A percentile compares a stretch with the other conserved stretches of the same genome.
Conservation (phyloP, 169 alveolate genomes). For the Cystoisospora suis region DNA sequence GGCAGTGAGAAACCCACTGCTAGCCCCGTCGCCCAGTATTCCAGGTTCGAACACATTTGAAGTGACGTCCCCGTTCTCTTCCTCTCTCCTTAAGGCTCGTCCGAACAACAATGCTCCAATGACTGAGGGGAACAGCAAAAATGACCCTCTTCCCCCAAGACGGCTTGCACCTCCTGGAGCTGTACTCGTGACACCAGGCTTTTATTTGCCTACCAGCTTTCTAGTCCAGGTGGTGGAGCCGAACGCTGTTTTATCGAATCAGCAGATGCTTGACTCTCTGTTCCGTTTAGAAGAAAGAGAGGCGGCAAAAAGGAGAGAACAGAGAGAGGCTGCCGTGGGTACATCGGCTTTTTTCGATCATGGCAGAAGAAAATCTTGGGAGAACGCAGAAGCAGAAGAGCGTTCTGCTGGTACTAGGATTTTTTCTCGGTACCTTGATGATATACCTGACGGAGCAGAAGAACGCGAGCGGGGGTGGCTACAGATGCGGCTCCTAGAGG, state of each 20-base stretch:
- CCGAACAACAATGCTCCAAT: no score
- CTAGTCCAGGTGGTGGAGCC: slow-evolving; percentile 39
- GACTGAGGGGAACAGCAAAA: no score
- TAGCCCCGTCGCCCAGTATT: neutral
- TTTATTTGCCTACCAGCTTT: neutral
- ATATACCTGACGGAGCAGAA: no score
- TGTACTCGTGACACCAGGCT: slow-evolving; percentile 26
- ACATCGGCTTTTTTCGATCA: neutral
- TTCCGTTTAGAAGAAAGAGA: slow-evolving; percentile 11
- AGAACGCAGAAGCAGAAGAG: neutral
- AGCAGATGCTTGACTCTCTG: slow-evolving; percentile 33
- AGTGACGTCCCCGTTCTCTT: neutral
- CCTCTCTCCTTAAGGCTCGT: no score
- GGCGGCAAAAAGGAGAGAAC: neutral
- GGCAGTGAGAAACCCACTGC: neutral
- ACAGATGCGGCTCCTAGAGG: slow-evolving; percentile 26
- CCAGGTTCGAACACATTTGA: neutral
- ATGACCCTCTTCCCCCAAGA: neutral
- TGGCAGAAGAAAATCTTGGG: neutral
- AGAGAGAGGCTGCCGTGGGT: neutral
- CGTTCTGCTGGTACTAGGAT: neutral
- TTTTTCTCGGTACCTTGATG: neutral
- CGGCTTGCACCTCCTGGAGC: slow-evolving; percentile 48
- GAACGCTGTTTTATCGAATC: slow-evolving; percentile 5
- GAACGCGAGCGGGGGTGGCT: neutral